Percentiles rank a stretch among this genome's conserved stretches.
Evolutionary conservation across 371 early-diverging fungal genomes (phyloP).

Genomic region (Dichotomocladium elegans): DNA sequence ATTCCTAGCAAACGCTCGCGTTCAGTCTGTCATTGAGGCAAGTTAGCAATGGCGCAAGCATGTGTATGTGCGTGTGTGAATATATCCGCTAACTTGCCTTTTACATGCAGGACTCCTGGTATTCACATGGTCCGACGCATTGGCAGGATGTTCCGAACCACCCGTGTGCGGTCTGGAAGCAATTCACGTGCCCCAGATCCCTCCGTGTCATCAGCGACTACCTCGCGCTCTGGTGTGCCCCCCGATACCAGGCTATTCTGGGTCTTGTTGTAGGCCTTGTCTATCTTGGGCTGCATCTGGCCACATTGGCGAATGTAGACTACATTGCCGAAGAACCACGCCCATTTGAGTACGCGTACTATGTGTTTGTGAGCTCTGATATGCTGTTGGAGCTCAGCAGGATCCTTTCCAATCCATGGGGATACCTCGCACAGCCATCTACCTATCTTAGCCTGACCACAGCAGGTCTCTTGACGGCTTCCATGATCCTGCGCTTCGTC

Average conservation of each 20-base stretch:
- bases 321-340: constrained; percentile 21
- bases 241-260: constrained; percentile 31
- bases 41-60: background rate
- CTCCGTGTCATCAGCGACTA: constrained; percentile 7
- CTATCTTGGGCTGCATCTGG: constrained; percentile 33
- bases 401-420: constrained; percentile 12
- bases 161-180: constrained; percentile 25
- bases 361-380: constrained; percentile 33
- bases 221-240: constrained; percentile 35
- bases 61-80: background rate
- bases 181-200: background rate
- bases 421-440: constrained; percentile 15
- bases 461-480: constrained; percentile 12
- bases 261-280: constrained; percentile 16
- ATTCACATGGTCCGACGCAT: constrained; percentile 13
- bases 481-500: constrained; percentile 21
- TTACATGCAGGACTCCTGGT: constrained; percentile 22
- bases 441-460: constrained; percentile 24
- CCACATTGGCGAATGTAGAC: constrained; percentile 26
- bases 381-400: constrained; percentile 15
- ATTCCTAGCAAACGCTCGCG: constrained; percentile 26
- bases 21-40: constrained; percentile 29
- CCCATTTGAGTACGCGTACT: constrained; percentile 37
- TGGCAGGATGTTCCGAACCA: constrained; percentile 28
- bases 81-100: no score